Percentiles rank a stretch among this genome's conserved stretches.
Conservation (phyloP, 768 basidiomycete genomes). For the Lentinula raphanica region DNA sequence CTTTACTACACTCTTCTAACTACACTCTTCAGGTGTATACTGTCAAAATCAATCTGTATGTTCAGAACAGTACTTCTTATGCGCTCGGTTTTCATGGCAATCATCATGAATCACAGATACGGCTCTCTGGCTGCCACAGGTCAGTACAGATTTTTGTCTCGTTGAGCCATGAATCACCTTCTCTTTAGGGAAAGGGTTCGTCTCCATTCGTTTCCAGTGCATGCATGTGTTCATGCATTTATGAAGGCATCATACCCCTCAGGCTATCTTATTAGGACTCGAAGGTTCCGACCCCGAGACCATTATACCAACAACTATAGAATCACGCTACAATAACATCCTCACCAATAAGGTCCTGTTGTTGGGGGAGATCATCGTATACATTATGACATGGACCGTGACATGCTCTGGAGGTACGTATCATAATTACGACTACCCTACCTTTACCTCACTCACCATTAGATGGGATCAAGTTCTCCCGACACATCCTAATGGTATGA, state of each 20-base stretch:
- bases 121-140: constrained; percentile 93
- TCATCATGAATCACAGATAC: constrained; percentile 44
- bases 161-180: not conserved
- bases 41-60: constrained; percentile 82
- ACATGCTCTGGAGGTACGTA: constrained; percentile 76
- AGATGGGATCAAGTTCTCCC: constrained; percentile 79
- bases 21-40: constrained; percentile 50
- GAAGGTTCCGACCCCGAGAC: constrained; percentile 93
- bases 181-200: constrained; percentile 73
- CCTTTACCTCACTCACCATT: not conserved
- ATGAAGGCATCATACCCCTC: constrained; percentile 77
- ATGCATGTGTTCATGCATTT: not conserved
- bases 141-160: constrained; percentile 18
- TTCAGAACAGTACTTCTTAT: constrained; percentile 6
- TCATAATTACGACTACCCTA: not conserved
- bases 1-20: no score
- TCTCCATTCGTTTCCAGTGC: constrained; percentile 8
- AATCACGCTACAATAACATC: constrained; percentile 69
- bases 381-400: constrained; percentile 79
- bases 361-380: constrained; percentile 76
- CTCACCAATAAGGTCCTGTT: constrained; percentile 57
- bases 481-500: constrained; percentile 90
- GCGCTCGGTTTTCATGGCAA: not conserved
- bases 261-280: constrained; percentile 78
- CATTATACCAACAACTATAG: constrained; percentile 81